Conservation (phyloP, 1,284 basidiomycete genomes). For the Ganoderma leucocontextum region DNA sequence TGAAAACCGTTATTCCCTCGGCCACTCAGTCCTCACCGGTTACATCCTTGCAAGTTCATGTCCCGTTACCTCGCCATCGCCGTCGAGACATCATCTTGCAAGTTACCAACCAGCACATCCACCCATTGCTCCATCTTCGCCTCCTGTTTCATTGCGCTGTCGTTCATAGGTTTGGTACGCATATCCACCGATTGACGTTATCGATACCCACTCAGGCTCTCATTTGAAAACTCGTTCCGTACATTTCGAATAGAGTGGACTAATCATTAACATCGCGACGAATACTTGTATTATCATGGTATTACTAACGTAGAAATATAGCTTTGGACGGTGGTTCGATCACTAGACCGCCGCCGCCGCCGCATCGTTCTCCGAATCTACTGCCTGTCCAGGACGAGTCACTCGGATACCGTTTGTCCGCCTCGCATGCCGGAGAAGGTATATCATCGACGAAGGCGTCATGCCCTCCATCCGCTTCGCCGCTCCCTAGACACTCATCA, state of each 20-base stretch:
- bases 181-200: neutral
- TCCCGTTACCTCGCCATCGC: neutral
- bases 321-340: neutral
- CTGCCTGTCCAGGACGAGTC: neutral
- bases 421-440: constrained; percentile 71
- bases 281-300: neutral
- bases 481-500: constrained; percentile 63
- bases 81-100: too few relatives aligned
- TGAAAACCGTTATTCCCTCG: too few relatives aligned
- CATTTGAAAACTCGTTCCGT: neutral
- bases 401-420: neutral
- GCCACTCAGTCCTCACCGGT: too few relatives aligned
- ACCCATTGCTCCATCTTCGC: neutral
- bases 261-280: neutral
- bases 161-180: neutral
- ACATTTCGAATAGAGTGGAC: neutral
- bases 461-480: constrained; percentile 90
- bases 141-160: neutral
- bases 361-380: neutral
- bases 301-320: neutral
- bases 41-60: too few relatives aligned
- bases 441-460: constrained; percentile 76
- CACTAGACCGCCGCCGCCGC: neutral
- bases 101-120: neutral
- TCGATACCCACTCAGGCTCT: neutral